Evolutionary conservation across 192 early-diverging fungal species (phyloP), one percentile per base, ranked within the genome.

Genomic region (Rhizoclosmatium globosum): DNA sequence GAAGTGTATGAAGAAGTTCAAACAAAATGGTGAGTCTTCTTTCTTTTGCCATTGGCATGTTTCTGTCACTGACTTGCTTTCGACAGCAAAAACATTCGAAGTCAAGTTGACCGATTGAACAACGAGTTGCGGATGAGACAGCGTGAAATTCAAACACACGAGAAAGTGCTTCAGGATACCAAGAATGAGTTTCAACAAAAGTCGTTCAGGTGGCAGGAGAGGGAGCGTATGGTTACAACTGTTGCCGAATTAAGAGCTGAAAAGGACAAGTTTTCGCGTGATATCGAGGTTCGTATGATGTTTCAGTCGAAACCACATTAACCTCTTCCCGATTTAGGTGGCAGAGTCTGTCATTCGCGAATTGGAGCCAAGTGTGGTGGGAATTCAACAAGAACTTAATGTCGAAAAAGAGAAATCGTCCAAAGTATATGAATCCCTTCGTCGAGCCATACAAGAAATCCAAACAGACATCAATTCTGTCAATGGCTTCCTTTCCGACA

Each of bases 61-160:
- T 65, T 11, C 39, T 65, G 31, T 65, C 11, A 23, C 39, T 11
- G 17, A 21, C 39, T 31, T 65, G 13, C 38, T 23, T 13, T 57
- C 39, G 17, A 17, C 47, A 71, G 43, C 56, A 70, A 58, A 70
- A 78, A 19, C 43, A 13, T 93, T 11, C 82, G 90, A 15, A 85
- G 85, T 19, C 85, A 91, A 56, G 84, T 94, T 3, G 83, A 89
- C 9, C 79, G 86, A 21, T 68, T 88, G 68, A 85, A 84, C 41
- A 81, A 78, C 11, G 91, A 94, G 57, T 79, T 74, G 47, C 69
- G 85, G 23, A 66, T 68, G n/a, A 87, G 87, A 68, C 92, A 93
- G 76, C 83, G 84, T 56, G 89, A 89, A 56, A 68, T 90, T 56
- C 65, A 80, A 50, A 57, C 43, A 23, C 67, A 59, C 19, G 81